A percentile compares a stretch with the other conserved stretches of the same genome.
phyloP scores from a whole-genome alignment of 768 basidiomycete genomes.

The Termitomyces heimii region DNA sequence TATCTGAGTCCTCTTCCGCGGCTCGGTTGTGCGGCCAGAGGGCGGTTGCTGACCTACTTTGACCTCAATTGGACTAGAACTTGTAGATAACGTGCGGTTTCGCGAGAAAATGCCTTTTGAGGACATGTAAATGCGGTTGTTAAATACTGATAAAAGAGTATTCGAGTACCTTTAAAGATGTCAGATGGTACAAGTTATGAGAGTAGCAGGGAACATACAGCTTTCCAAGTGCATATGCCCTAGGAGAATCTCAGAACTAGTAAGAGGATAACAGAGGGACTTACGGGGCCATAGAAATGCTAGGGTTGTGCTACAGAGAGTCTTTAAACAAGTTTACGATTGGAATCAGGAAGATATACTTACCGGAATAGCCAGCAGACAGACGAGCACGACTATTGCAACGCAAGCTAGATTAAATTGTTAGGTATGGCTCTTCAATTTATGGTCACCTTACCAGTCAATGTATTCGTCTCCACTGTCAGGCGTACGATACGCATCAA shows the following conservation, averaged over 20 bases:
- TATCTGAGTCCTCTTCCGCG: neutral
- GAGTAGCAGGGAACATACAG: neutral
- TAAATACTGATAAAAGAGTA: constrained; percentile 11
- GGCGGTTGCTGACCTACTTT: neutral
- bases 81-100: neutral
- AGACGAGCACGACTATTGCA: constrained; percentile 8
- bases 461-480: constrained; percentile 11
- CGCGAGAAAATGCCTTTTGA: constrained; percentile 1
- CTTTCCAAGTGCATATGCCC: constrained; percentile 12
- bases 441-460: constrained; percentile 1
- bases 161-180: constrained; percentile 7
- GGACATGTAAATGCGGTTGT: constrained; percentile 11
- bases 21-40: neutral
- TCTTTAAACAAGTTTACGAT: neutral
- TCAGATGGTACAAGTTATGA: neutral
- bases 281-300: constrained; percentile 12
- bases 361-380: constrained; percentile 11
- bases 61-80: constrained; percentile 2
- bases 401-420: neutral
- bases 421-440: neutral
- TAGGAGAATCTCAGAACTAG: neutral
- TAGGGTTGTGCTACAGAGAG: constrained; percentile 5
- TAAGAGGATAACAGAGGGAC: neutral
- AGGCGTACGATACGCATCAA: constrained; percentile 8
- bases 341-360: neutral